Base-by-base conservation (phyloP, 768 basidiomycete species). In the Leccinum incarnatum region DNA sequence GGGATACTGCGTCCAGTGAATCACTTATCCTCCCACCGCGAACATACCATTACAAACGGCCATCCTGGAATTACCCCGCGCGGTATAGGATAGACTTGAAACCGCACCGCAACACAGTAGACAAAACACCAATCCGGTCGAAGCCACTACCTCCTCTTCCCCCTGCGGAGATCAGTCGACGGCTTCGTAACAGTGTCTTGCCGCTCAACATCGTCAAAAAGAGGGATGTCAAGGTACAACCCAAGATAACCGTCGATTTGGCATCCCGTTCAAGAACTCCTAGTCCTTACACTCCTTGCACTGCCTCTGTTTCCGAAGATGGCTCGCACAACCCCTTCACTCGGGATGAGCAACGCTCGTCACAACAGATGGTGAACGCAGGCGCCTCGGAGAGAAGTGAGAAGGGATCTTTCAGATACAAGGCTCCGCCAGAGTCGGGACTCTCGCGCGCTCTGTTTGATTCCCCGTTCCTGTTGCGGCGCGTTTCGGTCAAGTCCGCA, bases 1-100 rank as follows among this genome's bases (percentile, higher is more conserved):
- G 69, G 42, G 63, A 73, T 37, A 46, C 59, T 8, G 65, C 67
- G 2, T 68, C 65, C 14, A 45, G 53, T 19, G 69, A 68, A 60
- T 69, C 64, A 1, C 71, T 61, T 4, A n/a, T 58, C 14, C 50
- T 4, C 25, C 62, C 64, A 4, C 56, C 46, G 4, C 53, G 5
- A 23, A 32, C 52, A 19, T 14, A 19, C 47, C 45, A 32, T 29
- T 25, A 48, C 17, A 25, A 11, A 8, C 61, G 46, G 12, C 3
- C 19, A 5, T 49, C 49, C 30, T 62, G 36, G 27, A 36, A 37
- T 53, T 67, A 67, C 40, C 59, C 54, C 17, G 69, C 66, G 19
- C 52, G 48, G 42, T 49, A 60, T 12, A 70, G 69, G 17, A 45
- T 54, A 17, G 51, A 70, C 47, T 72, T 67, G 4, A 56, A 51